Evolutionary conservation across 202 grass and related monocot genomes (phyloP).

Genomic region (Sporobolus alterniflorus): DNA sequence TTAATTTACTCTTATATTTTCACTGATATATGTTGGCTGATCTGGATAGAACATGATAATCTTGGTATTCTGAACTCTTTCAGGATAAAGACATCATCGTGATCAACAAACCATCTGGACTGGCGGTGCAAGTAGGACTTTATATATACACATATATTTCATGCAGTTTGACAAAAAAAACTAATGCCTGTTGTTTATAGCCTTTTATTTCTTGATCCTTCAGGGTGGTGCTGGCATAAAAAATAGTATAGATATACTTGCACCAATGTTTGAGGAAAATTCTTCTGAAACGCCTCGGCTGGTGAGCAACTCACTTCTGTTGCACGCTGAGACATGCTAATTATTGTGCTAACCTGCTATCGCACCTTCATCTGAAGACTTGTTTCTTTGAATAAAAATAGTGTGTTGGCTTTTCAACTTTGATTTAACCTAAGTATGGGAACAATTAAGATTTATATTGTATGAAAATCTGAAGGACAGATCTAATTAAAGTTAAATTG

Average conservation of each 20-base stretch:
- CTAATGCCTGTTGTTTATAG: slow-evolving; percentile 2
- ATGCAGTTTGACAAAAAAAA: slow-evolving; percentile 22
- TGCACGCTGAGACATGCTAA: slow-evolving; percentile 8
- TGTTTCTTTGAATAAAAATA: background rate
- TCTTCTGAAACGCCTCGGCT: slow-evolving; percentile 64
- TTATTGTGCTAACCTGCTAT: slow-evolving; percentile 15
- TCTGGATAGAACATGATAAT: slow-evolving; percentile 28
- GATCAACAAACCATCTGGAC: slow-evolving; percentile 85
- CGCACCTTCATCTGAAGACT: background rate
- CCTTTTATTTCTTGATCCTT: slow-evolving; percentile 33
- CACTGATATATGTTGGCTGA: slow-evolving; percentile 23
- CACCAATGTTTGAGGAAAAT: slow-evolving; percentile 64
- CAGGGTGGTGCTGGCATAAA: slow-evolving; percentile 88
- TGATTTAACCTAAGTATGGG: background rate
- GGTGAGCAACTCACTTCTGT: slow-evolving; percentile 57
- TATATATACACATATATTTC: background rate
- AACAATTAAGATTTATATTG: background rate
- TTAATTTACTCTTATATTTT: slow-evolving; percentile 22
- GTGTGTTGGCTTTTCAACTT: background rate
- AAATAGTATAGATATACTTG: slow-evolving; percentile 81
- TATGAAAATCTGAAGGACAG: background rate
- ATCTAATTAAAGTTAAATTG: background rate
- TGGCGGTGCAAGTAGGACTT: slow-evolving; percentile 79
- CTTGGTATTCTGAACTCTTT: slow-evolving; percentile 26
- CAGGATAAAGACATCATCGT: slow-evolving; percentile 82